Evolutionary conservation across 352 stramenopile genomes (phyloP), one percentile per base, ranked within the genome.

Genomic region (Pythium rhizo-oryzae): DNA sequence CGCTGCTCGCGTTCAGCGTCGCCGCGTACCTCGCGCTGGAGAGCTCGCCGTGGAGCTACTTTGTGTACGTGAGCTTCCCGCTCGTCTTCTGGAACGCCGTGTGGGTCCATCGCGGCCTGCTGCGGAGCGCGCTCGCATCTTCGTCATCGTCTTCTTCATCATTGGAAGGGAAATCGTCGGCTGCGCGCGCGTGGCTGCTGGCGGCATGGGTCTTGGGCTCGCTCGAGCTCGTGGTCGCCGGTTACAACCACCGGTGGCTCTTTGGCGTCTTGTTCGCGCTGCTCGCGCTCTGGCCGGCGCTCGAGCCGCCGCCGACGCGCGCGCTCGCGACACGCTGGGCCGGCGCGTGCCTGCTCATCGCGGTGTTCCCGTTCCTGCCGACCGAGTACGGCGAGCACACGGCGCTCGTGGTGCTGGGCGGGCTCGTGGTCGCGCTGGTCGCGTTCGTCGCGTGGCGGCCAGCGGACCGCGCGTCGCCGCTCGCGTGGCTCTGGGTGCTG

Each of bases 311-410:
- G 23, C 63, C 47, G 35, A 61, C 37, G 1, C 30, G 54, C 9
- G 15, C 55, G 7, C 35, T 58, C 23, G 8, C 15, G 0, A 1
- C n/a, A 0, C 41, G 28, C 41, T 94, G 87, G 87, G 67, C 72
- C 1, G 53, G 69, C n/a, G 77, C 72, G 49, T 94, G 81, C 37
- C n/a, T 87, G 12, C 55, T 83, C 33, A 77, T 96, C 46, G 82
- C 82, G 0, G 60, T 92, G 8, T 96, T 93, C 61, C 87, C 87
- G 44, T 90, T 88, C 51, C 61, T 94, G 8, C 81, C 87, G 5
- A 82, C 81, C 28, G 84, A 96, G 50, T 89, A 93, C 33, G 84
- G 85, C 5, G 86, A 94, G 21, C 76, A 89, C 54, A 85, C 84
- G 37, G 43, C 68, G 3, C 55, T 96, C 1, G 85, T 96, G 11